Percentiles rank a stretch among this genome's conserved stretches.
Evolutionary conservation across 306 rosid genomes (phyloP).

Genomic region (Leucaena leucocephala): DNA sequence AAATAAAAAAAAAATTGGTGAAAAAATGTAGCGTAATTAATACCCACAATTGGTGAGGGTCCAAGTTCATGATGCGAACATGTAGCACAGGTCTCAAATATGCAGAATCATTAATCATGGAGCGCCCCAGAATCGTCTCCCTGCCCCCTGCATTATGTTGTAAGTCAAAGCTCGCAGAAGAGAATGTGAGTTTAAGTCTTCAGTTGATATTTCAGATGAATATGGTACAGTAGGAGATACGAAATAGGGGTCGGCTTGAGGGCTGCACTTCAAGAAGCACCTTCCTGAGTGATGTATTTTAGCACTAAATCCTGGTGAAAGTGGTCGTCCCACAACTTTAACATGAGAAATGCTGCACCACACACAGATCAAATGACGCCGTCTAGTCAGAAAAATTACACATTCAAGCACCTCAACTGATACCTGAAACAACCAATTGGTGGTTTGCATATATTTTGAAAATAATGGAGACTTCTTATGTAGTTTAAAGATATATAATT

Average conservation of each 20-base stretch:
- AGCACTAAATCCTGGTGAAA: slow-evolving; percentile 41
- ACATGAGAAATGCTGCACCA: slow-evolving; percentile 61
- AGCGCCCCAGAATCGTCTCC: slow-evolving; percentile 27
- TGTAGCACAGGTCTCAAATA: background rate
- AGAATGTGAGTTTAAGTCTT: slow-evolving; percentile 34
- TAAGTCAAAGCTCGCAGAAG: slow-evolving; percentile 36
- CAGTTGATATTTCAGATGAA: background rate
- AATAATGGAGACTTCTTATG: too few species aligned
- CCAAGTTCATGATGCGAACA: background rate
- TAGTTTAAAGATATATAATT: too few species aligned
- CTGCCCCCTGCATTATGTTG: slow-evolving; percentile 38
- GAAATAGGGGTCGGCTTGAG: background rate
- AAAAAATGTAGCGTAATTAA: background rate
- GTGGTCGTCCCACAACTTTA: slow-evolving; percentile 50
- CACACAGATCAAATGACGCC: slow-evolving; percentile 14
- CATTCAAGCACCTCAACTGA: background rate
- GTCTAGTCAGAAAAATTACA: background rate
- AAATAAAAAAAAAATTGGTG: background rate
- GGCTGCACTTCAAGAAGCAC: slow-evolving; percentile 47
- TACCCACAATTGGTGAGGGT: background rate
- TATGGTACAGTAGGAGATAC: background rate
- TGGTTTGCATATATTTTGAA: background rate
- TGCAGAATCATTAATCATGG: slow-evolving; percentile 17
- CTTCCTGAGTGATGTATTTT: slow-evolving; percentile 37
- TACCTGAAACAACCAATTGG: too few species aligned